Evolutionary conservation across 2,329 filamentous ascomycete species (phyloP).

Genomic region (Trichoderma sp.): DNA sequence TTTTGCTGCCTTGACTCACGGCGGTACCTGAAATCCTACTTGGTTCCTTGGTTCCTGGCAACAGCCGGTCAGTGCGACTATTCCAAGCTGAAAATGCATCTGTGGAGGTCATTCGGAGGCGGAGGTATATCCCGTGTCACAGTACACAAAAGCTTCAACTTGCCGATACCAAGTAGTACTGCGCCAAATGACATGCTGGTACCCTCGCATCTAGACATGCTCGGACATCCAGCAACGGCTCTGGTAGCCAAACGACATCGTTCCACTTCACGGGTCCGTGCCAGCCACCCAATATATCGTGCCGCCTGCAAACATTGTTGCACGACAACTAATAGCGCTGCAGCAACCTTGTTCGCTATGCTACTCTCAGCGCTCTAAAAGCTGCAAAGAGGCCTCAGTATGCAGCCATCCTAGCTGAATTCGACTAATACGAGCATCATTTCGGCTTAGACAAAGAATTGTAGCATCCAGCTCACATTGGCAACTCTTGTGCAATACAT

Average conservation of each 20-base stretch:
- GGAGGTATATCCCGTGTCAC: background rate
- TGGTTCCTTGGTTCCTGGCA: background rate
- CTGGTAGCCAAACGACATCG: background rate
- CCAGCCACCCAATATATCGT: background rate
- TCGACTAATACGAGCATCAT: background rate
- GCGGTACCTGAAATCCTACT: background rate
- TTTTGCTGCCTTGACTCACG: background rate
- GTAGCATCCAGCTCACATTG: background rate
- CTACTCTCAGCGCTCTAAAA: background rate
- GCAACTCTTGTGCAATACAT: background rate
- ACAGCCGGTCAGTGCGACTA: background rate
- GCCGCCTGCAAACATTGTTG: background rate
- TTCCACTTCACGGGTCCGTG: background rate
- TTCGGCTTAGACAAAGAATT: background rate
- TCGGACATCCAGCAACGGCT: background rate
- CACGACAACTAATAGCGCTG: conserved; percentile 4
- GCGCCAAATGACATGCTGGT: background rate
- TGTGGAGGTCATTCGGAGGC: background rate
- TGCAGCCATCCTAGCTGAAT: background rate
- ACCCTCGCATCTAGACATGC: background rate
- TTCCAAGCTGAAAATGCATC: background rate
- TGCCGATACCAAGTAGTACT: background rate
- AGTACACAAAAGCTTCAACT: background rate
- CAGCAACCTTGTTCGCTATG: background rate
- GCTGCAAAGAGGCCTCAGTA: background rate